Percentiles rank a stretch among this genome's conserved stretches.
These are phyloP conservation scores for Boletus rufocinnamomeus DNA, from an alignment of 768 basidiomycete genomes.

Conservation along the genomic window DNA sequence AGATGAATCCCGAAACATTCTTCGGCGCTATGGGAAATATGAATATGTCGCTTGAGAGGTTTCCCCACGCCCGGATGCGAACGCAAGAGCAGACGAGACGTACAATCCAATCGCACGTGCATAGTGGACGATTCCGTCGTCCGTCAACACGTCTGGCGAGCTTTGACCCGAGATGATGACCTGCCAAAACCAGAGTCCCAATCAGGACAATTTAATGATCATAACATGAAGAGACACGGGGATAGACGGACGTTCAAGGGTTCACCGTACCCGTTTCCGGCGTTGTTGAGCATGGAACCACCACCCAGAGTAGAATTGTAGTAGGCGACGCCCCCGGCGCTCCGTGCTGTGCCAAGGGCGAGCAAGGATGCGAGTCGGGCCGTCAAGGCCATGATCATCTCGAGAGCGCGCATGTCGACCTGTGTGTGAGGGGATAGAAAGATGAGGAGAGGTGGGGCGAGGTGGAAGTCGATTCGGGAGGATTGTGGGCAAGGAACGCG, in stretches of 20 bases:
- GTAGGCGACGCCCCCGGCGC: constrained; percentile 27
- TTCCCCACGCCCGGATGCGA: too few relatives aligned
- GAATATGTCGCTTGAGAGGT: too few relatives aligned
- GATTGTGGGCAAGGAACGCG: not conserved
- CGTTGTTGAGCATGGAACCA: constrained; percentile 46
- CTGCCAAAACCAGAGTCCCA: constrained; percentile 20
- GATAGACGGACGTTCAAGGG: constrained; percentile 43
- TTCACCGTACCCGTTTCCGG: constrained; percentile 42
- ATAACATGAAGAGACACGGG: too few relatives aligned
- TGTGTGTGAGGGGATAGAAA: not conserved
- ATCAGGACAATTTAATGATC: not conserved
- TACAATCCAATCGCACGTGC: constrained; percentile 66
- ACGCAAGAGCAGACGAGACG: too few relatives aligned
- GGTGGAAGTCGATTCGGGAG: not conserved
- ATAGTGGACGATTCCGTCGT: constrained; percentile 57
- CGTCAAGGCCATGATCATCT: not conserved
- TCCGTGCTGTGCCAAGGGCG: not conserved
- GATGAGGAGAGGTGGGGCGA: not conserved
- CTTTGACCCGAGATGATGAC: constrained; percentile 69
- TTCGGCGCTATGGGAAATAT: too few relatives aligned
- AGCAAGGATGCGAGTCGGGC: constrained; percentile 9
- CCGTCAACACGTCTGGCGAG: constrained; percentile 56
- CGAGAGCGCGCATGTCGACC: constrained; percentile 9
- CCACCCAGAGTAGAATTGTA: constrained; percentile 38
- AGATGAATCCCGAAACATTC: too few relatives aligned